Base-by-base conservation (phyloP, 1,284 basidiomycete genomes). In the Ganoderma boninense region DNA sequence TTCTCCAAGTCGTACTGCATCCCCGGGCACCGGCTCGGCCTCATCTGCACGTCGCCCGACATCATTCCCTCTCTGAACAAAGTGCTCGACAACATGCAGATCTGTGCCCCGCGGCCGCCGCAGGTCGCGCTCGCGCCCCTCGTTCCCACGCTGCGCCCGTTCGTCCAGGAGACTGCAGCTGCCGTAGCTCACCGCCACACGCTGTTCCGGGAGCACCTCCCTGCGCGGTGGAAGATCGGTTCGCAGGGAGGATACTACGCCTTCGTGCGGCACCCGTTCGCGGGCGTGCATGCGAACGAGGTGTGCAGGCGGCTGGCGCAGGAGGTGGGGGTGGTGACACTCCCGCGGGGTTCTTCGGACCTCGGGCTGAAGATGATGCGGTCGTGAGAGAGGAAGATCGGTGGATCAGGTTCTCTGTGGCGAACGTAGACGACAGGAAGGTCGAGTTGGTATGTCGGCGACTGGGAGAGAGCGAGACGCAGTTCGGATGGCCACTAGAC, bases 1-100 rank as follows among this genome's bases (percentile, higher is more conserved):
- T 96, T 95, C 79, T 90, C 89, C 70, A 96, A 96, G 81, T 90
- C 91, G 23, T 96, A 95, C 80, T 90, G 91, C 67, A 89, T 97
- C 57, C 96, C 96, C 0, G 95, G 95, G 0, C 93, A 96, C 80
- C 89, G 95, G 18, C 86, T 97, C 0, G 95, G 96, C 1, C 87
- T 88, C 5, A 87, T 97, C 70, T 87, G 91, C n/a, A 91, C 92
- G 0, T 87, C 90, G 0, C 87, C 90, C 0, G 74, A 80, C 0
- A 81, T 96, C 64, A 81, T 94, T 4, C 73, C 81, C 6, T 82
- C 89, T 16, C 76, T 94, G 46, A 84, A 84, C 56, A 95, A 89
- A 14, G 76, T 74, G 59, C 78, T 80, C 16, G 96, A 97, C 80
- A 94, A 91, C 74, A 84, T 96, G 64, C 89, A 94, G 79, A 94